Percentiles rank a stretch among this genome's conserved stretches.
Conservation (phyloP, 208 protist species). For the Wallacemonas rigidus region DNA sequence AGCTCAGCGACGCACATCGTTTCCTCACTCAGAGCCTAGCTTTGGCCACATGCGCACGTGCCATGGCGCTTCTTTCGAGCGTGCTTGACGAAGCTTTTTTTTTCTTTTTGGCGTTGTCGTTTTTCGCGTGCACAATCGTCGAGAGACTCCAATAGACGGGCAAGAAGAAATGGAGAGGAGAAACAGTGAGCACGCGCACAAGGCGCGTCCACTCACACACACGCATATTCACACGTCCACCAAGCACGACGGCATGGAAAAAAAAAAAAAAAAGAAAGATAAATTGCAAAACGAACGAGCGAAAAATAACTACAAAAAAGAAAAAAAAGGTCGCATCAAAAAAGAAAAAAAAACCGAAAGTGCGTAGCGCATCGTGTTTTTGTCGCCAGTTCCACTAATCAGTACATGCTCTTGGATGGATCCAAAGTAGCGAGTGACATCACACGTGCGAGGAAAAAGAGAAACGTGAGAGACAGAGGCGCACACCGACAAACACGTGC, state of each 20-base stretch:
- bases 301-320: not conserved
- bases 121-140: conserved; percentile 3
- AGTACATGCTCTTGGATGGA: too few relatives aligned
- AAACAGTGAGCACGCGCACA: too few relatives aligned
- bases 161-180: too few relatives aligned
- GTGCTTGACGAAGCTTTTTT: conserved; percentile 1
- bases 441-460: not conserved
- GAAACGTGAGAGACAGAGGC: not conserved
- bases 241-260: not conserved
- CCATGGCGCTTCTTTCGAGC: not conserved
- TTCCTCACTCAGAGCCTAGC: too few relatives aligned
- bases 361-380: not conserved
- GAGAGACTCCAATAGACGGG: not conserved
- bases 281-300: not conserved
- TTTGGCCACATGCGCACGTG: too few relatives aligned
- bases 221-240: not conserved
- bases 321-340: not conserved
- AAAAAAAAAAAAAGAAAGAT: not conserved
- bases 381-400: not conserved
- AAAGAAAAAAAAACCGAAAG: not conserved
- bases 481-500: too few relatives aligned
- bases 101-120: not conserved
- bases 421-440: too few relatives aligned
- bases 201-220: conserved; percentile 4
- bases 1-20: too few relatives aligned